Evolutionary conservation across 768 basidiomycete species (phyloP).

Genomic region (Austroboletus eburneus): DNA sequence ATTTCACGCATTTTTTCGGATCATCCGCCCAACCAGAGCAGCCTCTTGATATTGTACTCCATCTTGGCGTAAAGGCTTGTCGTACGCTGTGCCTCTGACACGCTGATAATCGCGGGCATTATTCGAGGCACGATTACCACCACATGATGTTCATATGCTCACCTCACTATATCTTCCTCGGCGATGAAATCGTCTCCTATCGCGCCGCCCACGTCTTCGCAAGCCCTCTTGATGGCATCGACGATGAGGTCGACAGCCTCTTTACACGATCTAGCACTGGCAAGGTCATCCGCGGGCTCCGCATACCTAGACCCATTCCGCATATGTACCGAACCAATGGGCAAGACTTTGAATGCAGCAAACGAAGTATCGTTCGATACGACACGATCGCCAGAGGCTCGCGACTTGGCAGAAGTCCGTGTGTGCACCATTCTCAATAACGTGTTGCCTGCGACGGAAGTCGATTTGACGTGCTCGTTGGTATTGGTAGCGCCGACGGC

Average conservation of each 20-base stretch:
- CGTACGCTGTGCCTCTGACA: slow-evolving; percentile 78
- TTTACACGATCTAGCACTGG: slow-evolving; percentile 61
- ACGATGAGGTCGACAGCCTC: slow-evolving; percentile 77
- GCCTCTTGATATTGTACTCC: slow-evolving; percentile 88
- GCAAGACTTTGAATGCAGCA: slow-evolving; percentile 78
- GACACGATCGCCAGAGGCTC: slow-evolving; percentile 33
- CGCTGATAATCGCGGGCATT: slow-evolving; percentile 35
- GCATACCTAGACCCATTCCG: slow-evolving; percentile 44
- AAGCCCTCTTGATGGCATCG: slow-evolving; percentile 62
- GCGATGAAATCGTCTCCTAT: slow-evolving; percentile 45
- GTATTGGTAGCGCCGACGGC: background rate
- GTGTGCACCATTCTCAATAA: slow-evolving; percentile 29
- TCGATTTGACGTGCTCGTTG: background rate
- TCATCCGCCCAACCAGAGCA: slow-evolving; percentile 82
- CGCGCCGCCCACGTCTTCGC: slow-evolving; percentile 53
- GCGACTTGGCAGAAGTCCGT: slow-evolving; percentile 20
- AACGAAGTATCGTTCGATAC: slow-evolving; percentile 42
- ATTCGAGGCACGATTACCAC: background rate
- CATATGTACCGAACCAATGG: slow-evolving; percentile 56
- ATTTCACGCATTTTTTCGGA: background rate
- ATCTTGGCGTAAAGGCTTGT: slow-evolving; percentile 88
- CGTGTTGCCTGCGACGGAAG: slow-evolving; percentile 3
- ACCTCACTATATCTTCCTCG: slow-evolving; percentile 80
- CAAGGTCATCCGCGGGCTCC: slow-evolving; percentile 58
- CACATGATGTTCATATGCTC: slow-evolving; percentile 12